phyloP scores from a whole-genome alignment of 208 protist species.

The Acanthamoeba triangularis region DNA sequence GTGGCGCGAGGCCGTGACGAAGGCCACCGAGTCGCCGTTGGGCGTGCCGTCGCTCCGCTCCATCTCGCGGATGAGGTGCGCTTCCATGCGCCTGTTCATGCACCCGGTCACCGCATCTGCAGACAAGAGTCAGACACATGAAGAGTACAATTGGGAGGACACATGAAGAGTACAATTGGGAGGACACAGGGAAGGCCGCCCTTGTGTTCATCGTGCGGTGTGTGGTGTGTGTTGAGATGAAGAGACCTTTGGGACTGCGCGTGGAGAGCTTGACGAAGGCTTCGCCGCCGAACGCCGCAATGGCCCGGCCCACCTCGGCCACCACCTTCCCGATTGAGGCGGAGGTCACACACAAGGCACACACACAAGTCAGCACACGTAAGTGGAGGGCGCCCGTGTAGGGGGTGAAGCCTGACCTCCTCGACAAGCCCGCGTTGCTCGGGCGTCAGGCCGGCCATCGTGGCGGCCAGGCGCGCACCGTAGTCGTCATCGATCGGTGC shows the following conservation, averaged over 20 bases:
- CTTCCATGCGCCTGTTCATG: neutral
- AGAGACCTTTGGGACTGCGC: constrained; percentile 4
- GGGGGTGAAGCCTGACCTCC: neutral
- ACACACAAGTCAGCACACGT: neutral
- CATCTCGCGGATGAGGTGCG: neutral
- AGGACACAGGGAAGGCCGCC: too few species aligned
- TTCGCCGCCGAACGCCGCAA: neutral
- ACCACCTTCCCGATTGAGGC: neutral
- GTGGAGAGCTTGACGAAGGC: constrained; percentile 47
- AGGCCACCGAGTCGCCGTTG: constrained; percentile 15
- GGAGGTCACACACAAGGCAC: neutral
- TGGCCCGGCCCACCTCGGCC: neutral
- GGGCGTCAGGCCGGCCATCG: neutral
- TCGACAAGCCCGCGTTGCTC: neutral
- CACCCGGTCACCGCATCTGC: constrained; percentile 38
- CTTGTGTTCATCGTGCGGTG: neutral
- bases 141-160: too few species aligned
- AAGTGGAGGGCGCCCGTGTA: neutral
- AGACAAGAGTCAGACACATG: too few species aligned
- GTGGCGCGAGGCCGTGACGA: neutral
- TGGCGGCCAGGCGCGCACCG: too few species aligned
- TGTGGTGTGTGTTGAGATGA: neutral
- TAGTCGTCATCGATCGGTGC: too few species aligned
- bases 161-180: too few species aligned
- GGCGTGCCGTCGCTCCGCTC: neutral